phyloP scores from a whole-genome alignment of 1,284 basidiomycete genomes.

The Ustilago trichophora region DNA sequence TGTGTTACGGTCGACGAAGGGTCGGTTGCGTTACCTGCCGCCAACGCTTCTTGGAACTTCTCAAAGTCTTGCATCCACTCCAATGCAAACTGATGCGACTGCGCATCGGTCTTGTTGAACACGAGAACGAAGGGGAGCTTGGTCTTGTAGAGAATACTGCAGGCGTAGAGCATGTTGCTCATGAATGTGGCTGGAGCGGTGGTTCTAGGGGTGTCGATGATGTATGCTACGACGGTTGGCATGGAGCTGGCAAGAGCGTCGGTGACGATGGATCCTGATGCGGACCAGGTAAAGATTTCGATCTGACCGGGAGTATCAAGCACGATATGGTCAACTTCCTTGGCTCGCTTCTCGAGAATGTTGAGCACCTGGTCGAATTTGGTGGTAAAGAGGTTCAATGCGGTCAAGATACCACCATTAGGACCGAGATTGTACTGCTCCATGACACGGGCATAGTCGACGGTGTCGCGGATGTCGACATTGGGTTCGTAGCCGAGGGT shows the following conservation, averaged over 20 bases:
- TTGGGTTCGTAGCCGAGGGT: slow-evolving; percentile 92
- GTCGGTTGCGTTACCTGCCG: slow-evolving; percentile 62
- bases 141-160: slow-evolving; percentile 98
- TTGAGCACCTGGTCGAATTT: slow-evolving; percentile 98
- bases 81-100: slow-evolving; percentile 86
- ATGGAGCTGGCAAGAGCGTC: slow-evolving; percentile 93
- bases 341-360: slow-evolving; percentile 88
- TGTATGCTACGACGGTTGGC: slow-evolving; percentile 93
- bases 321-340: slow-evolving; percentile 85
- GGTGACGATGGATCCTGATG: slow-evolving; percentile 97
- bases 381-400: slow-evolving; percentile 96
- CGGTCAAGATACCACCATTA: slow-evolving; percentile 96
- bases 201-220: slow-evolving; percentile 96
- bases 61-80: slow-evolving; percentile 99
- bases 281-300: slow-evolving; percentile 99
- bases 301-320: slow-evolving; percentile 99
- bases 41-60: slow-evolving; percentile 71
- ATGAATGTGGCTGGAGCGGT: slow-evolving; percentile 97
- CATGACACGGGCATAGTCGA: slow-evolving; percentile 98
- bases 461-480: slow-evolving; percentile 96
- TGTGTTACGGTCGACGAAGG: slow-evolving; percentile 68
- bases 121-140: slow-evolving; percentile 96
- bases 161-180: slow-evolving; percentile 99
- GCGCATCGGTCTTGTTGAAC: slow-evolving; percentile 98
- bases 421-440: slow-evolving; percentile 99